phyloP scores from a whole-genome alignment of 2,329 filamentous ascomycete species.

The Cercospora brassicicola region DNA sequence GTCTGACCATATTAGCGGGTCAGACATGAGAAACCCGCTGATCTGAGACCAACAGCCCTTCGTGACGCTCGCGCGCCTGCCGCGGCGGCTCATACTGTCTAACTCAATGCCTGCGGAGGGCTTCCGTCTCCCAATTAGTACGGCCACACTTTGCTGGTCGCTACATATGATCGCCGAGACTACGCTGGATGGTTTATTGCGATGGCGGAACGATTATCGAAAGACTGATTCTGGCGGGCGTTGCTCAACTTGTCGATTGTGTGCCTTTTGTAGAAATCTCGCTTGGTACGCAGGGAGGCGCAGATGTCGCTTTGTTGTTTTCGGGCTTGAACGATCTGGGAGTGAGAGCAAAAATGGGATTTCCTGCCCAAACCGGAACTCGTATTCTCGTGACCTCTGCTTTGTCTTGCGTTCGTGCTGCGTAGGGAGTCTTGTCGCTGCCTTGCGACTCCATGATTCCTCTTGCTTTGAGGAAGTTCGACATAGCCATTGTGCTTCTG shows the following conservation, averaged over 20 bases:
- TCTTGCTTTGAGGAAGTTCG: background rate
- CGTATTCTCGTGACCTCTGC: background rate
- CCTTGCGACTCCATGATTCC: background rate
- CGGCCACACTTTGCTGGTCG: background rate
- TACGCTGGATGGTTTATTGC: background rate
- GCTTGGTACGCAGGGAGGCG: background rate
- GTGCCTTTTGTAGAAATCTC: background rate
- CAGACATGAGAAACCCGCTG: background rate
- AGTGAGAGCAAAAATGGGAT: background rate
- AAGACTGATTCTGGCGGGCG: background rate
- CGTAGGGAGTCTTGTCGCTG: background rate
- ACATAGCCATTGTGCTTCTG: background rate
- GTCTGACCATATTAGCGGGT: background rate
- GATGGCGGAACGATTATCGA: background rate
- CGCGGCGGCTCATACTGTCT: too few relatives aligned
- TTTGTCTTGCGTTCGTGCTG: background rate
- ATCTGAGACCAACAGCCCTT: background rate
- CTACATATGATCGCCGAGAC: background rate
- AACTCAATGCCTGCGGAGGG: background rate
- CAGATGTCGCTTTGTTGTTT: background rate
- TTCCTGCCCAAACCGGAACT: background rate
- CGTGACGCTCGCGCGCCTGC: background rate
- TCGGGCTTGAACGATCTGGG: background rate
- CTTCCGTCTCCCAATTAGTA: background rate
- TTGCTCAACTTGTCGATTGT: background rate